Evolutionary conservation across 495 filamentous ascomycete species (phyloP).

Genomic region (Penicillium salamii): DNA sequence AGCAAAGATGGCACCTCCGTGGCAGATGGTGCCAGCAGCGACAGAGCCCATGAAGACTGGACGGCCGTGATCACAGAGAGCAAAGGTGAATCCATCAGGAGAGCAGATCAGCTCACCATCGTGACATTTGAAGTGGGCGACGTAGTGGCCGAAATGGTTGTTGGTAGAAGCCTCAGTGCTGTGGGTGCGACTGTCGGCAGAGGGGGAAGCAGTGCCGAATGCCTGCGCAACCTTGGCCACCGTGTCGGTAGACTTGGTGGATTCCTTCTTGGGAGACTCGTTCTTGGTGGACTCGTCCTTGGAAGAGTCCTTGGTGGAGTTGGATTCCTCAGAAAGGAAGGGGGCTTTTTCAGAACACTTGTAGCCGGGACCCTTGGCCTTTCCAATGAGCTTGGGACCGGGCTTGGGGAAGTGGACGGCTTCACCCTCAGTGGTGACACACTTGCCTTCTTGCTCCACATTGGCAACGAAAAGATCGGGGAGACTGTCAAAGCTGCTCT

Average conservation of each 20-base stretch:
- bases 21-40: conserved; percentile 38
- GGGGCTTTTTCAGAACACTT: conserved; percentile 25
- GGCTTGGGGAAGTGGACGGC: conserved; percentile 29
- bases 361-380: conserved; percentile 21
- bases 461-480: conserved; percentile 62
- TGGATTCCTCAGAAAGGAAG: conserved; percentile 15
- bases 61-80: conserved; percentile 31
- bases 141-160: conserved; percentile 15
- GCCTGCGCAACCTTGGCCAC: conserved; percentile 17
- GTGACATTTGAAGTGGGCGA: conserved; percentile 18
- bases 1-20: conserved; percentile 28
- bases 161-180: conserved; percentile 14
- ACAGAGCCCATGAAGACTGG: conserved; percentile 41
- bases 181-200: conserved; percentile 10
- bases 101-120: conserved; percentile 37
- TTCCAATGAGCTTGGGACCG: conserved; percentile 21
- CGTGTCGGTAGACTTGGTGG: conserved; percentile 1
- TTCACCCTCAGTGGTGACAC: conserved; percentile 28
- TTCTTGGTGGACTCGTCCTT: conserved; percentile 3
- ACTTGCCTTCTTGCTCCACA: conserved; percentile 36
- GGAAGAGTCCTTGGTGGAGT: background rate
- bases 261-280: background rate
- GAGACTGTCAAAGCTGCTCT: conserved; percentile 16
- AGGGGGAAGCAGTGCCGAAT: conserved; percentile 10
- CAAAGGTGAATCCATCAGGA: conserved; percentile 35